These are phyloP conservation scores for Lachancea lanzarotensis DNA, from an alignment of 805 yeast genomes.

Conservation along the genomic window DNA sequence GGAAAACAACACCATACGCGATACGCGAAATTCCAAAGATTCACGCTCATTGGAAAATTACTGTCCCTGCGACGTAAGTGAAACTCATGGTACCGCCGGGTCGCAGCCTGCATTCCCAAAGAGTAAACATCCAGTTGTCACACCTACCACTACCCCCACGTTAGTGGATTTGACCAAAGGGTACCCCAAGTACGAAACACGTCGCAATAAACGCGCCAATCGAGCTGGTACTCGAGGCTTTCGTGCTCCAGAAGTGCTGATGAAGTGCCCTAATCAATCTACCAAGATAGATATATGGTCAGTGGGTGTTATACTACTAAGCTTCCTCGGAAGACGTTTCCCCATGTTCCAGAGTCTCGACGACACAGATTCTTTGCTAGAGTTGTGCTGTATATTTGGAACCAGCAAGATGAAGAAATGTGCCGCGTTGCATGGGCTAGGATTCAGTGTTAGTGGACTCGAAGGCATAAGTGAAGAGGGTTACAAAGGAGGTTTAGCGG, in stretches of 20 bases:
- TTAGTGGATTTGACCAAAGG: slow-evolving; percentile 44
- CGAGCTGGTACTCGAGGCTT: slow-evolving; percentile 96
- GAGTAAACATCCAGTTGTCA: slow-evolving; percentile 21
- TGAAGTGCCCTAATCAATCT: slow-evolving; percentile 79
- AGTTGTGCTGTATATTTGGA: slow-evolving; percentile 78
- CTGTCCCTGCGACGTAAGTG: slow-evolving; percentile 55
- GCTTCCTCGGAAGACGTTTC: slow-evolving; percentile 70
- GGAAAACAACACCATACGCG: slow-evolving; percentile 1
- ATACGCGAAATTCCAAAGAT: slow-evolving; percentile 1
- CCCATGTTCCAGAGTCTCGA: slow-evolving; percentile 93
- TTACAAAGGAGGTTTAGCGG: slow-evolving; percentile 30
- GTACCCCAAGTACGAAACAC: slow-evolving; percentile 77
- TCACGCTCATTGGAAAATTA: slow-evolving; percentile 19
- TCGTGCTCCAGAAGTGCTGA: slow-evolving; percentile 86
- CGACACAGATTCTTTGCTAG: slow-evolving; percentile 86
- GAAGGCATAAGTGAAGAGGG: slow-evolving; percentile 37
- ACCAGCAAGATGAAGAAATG: slow-evolving; percentile 60
- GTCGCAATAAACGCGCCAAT: slow-evolving; percentile 89
- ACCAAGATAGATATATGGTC: slow-evolving; percentile 88
- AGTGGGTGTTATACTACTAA: slow-evolving; percentile 79
- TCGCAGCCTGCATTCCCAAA: slow-evolving; percentile 25
- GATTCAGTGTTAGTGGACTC: slow-evolving; percentile 62
- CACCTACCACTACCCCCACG: slow-evolving; percentile 15
- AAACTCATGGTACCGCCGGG: slow-evolving; percentile 15
- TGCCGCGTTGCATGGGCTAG: slow-evolving; percentile 83